Conservation (phyloP, 177 flowering plant genomes). For the Telopea speciosissima region DNA sequence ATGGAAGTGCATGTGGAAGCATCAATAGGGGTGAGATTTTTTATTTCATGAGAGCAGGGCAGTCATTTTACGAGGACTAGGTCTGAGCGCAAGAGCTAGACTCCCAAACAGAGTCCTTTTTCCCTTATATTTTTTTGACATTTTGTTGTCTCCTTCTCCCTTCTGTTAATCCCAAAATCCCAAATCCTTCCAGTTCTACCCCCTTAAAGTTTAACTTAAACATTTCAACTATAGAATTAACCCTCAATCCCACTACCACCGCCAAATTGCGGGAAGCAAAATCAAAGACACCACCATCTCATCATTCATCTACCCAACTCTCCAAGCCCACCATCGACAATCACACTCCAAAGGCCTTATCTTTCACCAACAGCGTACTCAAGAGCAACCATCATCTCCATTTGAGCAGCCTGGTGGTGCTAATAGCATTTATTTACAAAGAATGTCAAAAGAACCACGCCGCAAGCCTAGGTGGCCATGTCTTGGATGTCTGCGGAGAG, state of each 20-base stretch:
- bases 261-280: slow-evolving; percentile 16
- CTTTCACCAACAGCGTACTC: slow-evolving; percentile 58
- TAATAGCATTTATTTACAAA: slow-evolving; percentile 35
- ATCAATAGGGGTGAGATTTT: too few relatives aligned
- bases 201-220: slow-evolving; percentile 4
- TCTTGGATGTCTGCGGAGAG: slow-evolving; percentile 87
- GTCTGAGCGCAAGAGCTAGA: too few relatives aligned
- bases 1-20: too few relatives aligned
- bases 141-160: too few relatives aligned
- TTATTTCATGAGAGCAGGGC: too few relatives aligned
- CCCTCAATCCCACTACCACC: slow-evolving; percentile 8
- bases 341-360: slow-evolving; percentile 23
- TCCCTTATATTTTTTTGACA: too few relatives aligned
- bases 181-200: neutral
- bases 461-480: slow-evolving; percentile 67
- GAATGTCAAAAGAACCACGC: slow-evolving; percentile 87
- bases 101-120: too few relatives aligned
- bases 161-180: too few relatives aligned
- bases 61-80: too few relatives aligned
- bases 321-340: slow-evolving; percentile 4
- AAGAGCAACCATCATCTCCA: slow-evolving; percentile 40
- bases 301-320: neutral
- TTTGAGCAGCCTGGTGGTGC: slow-evolving; percentile 15
- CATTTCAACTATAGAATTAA: slow-evolving; percentile 14
- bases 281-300: slow-evolving; percentile 4